Evolutionary conservation across 2,329 filamentous ascomycete species (phyloP).

Genomic region (Epichloe glyceriae): DNA sequence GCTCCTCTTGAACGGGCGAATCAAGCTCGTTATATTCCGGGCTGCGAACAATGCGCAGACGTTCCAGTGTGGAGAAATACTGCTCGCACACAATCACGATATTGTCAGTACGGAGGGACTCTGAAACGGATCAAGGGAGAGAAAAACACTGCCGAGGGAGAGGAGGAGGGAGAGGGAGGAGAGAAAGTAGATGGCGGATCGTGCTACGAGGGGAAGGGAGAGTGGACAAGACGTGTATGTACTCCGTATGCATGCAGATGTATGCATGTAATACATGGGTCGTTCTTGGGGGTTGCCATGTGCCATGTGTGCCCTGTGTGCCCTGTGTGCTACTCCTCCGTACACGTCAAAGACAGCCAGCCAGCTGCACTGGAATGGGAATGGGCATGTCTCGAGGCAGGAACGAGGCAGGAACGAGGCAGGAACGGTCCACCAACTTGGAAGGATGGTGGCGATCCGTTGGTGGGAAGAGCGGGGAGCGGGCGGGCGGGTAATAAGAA

Average conservation of each 20-base stretch:
- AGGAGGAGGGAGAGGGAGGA: not conserved
- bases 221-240: not conserved
- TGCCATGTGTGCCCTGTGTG: not conserved
- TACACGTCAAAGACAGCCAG: constrained; percentile 1
- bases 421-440: constrained; percentile 18
- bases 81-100: constrained; percentile 18
- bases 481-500: too few species aligned
- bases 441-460: not conserved
- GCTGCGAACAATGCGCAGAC: constrained; percentile 49
- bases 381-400: constrained; percentile 26
- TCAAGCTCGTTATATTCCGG: constrained; percentile 18
- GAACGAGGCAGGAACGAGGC: constrained; percentile 16
- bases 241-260: too few species aligned
- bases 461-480: not conserved
- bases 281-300: constrained; percentile 3
- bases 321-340: too few species aligned
- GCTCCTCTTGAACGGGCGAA: constrained; percentile 13
- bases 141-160: not conserved
- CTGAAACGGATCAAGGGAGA: not conserved
- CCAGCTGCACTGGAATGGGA: constrained; percentile 14
- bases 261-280: not conserved
- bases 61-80: constrained; percentile 64
- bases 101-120: not conserved
- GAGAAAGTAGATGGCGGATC: not conserved
- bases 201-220: not conserved